Base-by-base conservation (phyloP, 2,329 filamentous ascomycete genomes). In the Fusarium staphyleae region DNA sequence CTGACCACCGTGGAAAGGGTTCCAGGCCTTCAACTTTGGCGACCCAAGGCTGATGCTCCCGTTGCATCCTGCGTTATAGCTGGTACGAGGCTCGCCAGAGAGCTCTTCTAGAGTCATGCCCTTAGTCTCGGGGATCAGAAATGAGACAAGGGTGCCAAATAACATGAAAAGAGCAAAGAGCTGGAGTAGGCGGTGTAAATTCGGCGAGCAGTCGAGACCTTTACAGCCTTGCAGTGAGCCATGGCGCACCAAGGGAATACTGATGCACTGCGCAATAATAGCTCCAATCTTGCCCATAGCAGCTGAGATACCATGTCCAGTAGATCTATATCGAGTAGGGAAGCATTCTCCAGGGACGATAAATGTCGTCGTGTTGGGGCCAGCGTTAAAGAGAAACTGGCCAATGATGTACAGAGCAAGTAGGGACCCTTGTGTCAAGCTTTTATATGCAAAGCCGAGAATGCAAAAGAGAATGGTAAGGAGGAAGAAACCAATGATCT, bases 161-260 rank as follows among this genome's bases (percentile, higher is more conserved):
- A 93, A 78, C 90, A 92, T 93, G 77, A 93, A 92, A 9, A 91
- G 78, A 0, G 88, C 88, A 71, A 90, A 92, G 30, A 92, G 88
- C 70, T 91, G 81, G 77, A 93, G 86, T 30, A 93, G 82, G 50
- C 88, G 85, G 70, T 89, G 82, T 47, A 93, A 79, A 82, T 87
- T 89, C 0, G 81, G 79, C 2, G 77, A 75, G 60, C 81, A 83
- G 7, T 66, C 66, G 2, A 72, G 78, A 0, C 81, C 81, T 15
- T 77, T 74, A 54, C 81, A 83, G 13, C 76, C 71, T 7, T 76
- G 74, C 0, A 77, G 72, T 0, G 81, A 76, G 19, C 85, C 87
- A 26, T 81, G 80, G 14, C 80, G 81, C 12, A 86, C 77, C 12
- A 89, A 73, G 2, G 86, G 85, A 9, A 85, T 82, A 49, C 86